Conservation (phyloP, 305 asterid species). For the Solanum hybrid region DNA sequence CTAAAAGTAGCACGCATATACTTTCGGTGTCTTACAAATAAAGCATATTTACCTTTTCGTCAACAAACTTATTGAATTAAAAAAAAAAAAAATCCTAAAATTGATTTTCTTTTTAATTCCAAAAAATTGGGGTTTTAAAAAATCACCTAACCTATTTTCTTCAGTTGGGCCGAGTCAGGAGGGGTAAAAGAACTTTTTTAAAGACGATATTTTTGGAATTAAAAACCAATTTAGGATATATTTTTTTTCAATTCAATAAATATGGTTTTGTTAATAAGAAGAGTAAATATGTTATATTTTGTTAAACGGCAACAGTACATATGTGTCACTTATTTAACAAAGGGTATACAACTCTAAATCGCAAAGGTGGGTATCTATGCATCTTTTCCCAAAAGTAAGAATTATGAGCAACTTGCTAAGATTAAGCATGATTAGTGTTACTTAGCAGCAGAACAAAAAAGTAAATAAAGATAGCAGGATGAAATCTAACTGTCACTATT, state of each 20-base stretch:
- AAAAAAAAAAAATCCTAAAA: not conserved
- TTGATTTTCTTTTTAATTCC: not conserved
- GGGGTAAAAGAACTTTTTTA: not conserved
- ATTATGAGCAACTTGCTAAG: not conserved
- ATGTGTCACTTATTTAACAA: not conserved
- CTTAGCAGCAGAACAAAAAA: not conserved
- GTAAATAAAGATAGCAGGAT: not conserved
- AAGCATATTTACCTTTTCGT: too few relatives aligned
- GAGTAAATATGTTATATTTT: not conserved
- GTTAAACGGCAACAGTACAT: rapidly evolving
- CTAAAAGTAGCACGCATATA: not conserved
- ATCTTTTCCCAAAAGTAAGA: not conserved
- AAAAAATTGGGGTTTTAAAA: too few relatives aligned
- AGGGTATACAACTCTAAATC: rapidly evolving
- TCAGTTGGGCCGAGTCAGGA: not conserved
- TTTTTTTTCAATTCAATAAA: not conserved
- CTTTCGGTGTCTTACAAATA: not conserved
- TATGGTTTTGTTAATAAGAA: not conserved
- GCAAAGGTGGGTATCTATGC: not conserved
- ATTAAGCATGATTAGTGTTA: not conserved
- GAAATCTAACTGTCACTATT: not conserved
- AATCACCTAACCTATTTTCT: not conserved
- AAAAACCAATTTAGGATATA: not conserved
- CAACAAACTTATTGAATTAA: not conserved
- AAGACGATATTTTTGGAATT: not conserved